Evolutionary conservation across 345 rosid genomes (phyloP).

Genomic region (Sapria himalayana): DNA sequence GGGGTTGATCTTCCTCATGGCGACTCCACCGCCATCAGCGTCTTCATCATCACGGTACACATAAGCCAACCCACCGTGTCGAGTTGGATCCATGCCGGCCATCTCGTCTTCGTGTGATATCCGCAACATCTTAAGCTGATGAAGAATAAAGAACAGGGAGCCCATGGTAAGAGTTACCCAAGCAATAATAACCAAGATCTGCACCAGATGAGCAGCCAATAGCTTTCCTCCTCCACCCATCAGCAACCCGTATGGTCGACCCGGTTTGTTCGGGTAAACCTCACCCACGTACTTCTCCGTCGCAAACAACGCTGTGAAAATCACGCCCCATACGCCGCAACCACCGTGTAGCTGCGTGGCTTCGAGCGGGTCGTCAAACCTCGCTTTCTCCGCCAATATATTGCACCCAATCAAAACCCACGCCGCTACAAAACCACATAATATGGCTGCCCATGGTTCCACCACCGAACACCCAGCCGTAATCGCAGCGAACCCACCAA

Average conservation of each 20-base stretch:
- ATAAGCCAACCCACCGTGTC: conserved; percentile 87
- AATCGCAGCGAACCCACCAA: conserved; percentile 82
- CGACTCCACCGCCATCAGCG: conserved; percentile 11
- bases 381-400: conserved; percentile 34
- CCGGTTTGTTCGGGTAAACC: conserved; percentile 21
- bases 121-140: conserved; percentile 35
- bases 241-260: conserved; percentile 37
- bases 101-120: conserved; percentile 59
- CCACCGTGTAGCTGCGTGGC: conserved; percentile 91
- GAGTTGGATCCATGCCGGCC: conserved; percentile 69
- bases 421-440: conserved; percentile 73
- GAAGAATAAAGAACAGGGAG: conserved; percentile 35
- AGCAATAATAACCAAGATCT: conserved; percentile 42
- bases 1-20: conserved; percentile 19
- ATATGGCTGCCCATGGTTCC: conserved; percentile 82
- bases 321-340: conserved; percentile 74
- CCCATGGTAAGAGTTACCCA: conserved; percentile 91
- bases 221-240: conserved; percentile 86
- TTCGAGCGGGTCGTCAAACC: conserved; percentile 57
- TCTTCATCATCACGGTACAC: conserved; percentile 52
- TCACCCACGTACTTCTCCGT: conserved; percentile 26
- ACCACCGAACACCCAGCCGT: conserved; percentile 73
- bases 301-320: conserved; percentile 73
- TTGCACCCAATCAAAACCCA: conserved; percentile 53
- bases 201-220: conserved; percentile 58